Evolutionary conservation across 2,329 filamentous ascomycete species (phyloP), one percentile per base, ranked within the genome.

Genomic region (Pyrenochaeta sp.): DNA sequence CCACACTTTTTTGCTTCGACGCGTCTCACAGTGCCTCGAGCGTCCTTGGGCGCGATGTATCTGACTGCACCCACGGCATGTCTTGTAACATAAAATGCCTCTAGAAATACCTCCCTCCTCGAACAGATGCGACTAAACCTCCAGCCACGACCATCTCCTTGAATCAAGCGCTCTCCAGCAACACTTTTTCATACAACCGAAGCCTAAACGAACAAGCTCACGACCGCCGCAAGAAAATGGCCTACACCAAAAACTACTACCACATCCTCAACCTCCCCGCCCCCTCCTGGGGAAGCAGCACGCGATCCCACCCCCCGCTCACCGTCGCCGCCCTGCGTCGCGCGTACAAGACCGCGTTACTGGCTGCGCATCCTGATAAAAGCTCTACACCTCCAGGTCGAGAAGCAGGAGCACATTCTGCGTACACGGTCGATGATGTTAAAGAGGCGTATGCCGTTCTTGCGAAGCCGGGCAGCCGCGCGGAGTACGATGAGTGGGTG

Each of bases 331-430:
- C 47, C 3, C 8, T 63, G 14, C 38, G 61, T 2, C 36, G 55
- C 22, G 82, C 82, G 7, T 86, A 86, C 62, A 79, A 79, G 45
- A 75, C 72, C 34, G 79, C 82, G 6, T 72, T 86, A 17, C 72
- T 86, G 4, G 65, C 67, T 18, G 74, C 84, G 54, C 83, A 86
- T 60, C 83, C 83, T 1, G 83, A 86, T 67, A 85, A 83, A 13
- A 31, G 34, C 22, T 39, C 18, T 5, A n/a, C 23, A 34, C 26
- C n/a, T 26, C 8, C n/a, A 35, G 37, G 19, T 23, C 37, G 8
- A 37, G 13, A 30, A 9, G 32, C 20, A n/a, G 31, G 34, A 18
- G 26, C 14, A 18, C n/a, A n/a, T n/a, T n/a, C n/a, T n/a, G 20
- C 11, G 6, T 73, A 64, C 43, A 79, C 78, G 8, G 72, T 86